Conservation (phyloP, 148 eudicot species). For the Camellia sinensis region DNA sequence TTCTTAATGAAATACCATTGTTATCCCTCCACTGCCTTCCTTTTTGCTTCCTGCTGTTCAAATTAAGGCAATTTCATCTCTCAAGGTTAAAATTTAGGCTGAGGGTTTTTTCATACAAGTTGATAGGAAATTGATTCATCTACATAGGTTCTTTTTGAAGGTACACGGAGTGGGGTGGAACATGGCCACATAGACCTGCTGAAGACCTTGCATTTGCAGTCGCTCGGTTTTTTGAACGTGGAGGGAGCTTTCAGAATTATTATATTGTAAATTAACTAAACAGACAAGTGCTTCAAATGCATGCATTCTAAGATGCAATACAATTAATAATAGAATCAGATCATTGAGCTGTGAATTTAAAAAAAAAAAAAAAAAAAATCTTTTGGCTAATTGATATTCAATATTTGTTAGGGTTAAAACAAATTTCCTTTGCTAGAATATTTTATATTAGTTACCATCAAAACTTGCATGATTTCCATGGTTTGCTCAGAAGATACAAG, state of each 20-base stretch:
- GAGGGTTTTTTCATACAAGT: background rate
- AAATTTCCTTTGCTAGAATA: background rate
- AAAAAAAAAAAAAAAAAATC: too few species aligned
- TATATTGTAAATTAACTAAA: conserved; percentile 60
- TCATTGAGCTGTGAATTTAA: background rate
- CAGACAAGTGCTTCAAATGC: background rate
- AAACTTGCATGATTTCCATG: background rate
- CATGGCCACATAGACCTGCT: conserved; percentile 83
- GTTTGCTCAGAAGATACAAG: background rate
- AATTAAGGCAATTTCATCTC: conserved; percentile 3
- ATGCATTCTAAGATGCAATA: conserved; percentile 4
- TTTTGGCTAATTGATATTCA: background rate
- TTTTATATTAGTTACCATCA: background rate
- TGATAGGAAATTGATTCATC: conserved; percentile 7
- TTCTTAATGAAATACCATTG: too few species aligned
- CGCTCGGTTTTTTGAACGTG: conserved; percentile 93
- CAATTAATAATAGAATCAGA: conserved; percentile 5
- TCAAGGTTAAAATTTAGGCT: background rate
- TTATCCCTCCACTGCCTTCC: too few species aligned
- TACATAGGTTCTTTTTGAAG: conserved; percentile 33
- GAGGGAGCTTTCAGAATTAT: conserved; percentile 91
- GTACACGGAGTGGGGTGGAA: conserved; percentile 87
- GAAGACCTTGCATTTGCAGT: conserved; percentile 97
- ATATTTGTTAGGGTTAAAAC: background rate
- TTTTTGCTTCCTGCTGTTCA: background rate